Evolutionary conservation across 139 green algal genomes (phyloP).

Genomic region (Picochlorum sp.): DNA sequence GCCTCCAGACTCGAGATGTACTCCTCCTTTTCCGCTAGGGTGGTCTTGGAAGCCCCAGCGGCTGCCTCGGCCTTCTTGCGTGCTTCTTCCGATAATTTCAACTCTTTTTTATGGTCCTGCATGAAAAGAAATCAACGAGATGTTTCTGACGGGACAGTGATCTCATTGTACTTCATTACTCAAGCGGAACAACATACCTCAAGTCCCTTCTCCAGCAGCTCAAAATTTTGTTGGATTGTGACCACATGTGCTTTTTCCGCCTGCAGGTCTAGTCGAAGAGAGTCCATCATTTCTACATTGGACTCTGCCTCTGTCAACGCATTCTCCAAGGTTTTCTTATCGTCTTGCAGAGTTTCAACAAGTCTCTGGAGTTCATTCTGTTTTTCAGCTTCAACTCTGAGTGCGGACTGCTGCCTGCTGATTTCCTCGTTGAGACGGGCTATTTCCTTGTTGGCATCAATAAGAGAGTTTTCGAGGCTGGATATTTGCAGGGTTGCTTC

Average conservation of each 20-base stretch:
- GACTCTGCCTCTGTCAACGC: not conserved
- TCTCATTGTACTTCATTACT: not conserved
- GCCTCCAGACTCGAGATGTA: slow-evolving; percentile 14
- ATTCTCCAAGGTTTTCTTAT: not conserved
- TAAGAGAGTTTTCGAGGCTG: too few species aligned
- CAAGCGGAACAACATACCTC: too few species aligned
- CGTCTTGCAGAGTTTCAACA: too few species aligned
- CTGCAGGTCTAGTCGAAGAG: not conserved
- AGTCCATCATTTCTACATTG: not conserved
- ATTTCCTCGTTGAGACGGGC: too few species aligned
- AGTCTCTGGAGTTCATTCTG: too few species aligned
- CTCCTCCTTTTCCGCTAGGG: slow-evolving; percentile 23
- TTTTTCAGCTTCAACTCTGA: too few species aligned
- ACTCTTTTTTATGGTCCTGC: slow-evolving; percentile 29
- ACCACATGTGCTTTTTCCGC: not conserved
- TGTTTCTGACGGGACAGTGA: not conserved
- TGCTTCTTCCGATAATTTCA: slow-evolving; percentile 26
- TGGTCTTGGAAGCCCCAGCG: slow-evolving; percentile 16
- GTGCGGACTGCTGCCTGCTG: too few species aligned
- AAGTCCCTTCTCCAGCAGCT: too few species aligned
- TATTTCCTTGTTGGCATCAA: too few species aligned
- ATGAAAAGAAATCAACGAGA: slow-evolving; percentile 14
- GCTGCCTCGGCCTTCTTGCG: slow-evolving; percentile 35
- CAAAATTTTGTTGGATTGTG: too few species aligned
- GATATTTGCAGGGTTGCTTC: not conserved